Percentiles rank a stretch among this genome's conserved stretches.
Evolutionary conservation across 805 yeast species (phyloP).

Genomic region (Starmera pachycereana): DNA sequence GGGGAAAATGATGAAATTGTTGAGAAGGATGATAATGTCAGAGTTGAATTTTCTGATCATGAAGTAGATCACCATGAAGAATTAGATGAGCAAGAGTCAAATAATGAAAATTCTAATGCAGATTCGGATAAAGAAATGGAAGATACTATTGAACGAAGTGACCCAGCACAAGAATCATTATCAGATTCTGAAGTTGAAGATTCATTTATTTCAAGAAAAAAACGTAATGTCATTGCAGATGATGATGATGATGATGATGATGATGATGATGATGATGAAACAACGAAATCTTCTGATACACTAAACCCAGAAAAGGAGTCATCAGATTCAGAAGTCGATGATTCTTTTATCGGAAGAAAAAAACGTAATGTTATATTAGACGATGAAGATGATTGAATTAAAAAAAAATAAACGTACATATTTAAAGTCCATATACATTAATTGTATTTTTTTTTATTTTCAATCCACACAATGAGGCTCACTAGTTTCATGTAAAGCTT

Average conservation of each 20-base stretch:
- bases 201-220: too few species aligned
- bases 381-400: constrained; percentile 1
- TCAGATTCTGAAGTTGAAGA: too few species aligned
- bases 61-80: background rate
- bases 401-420: background rate
- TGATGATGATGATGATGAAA: too few species aligned
- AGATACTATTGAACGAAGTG: too few species aligned
- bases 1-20: background rate
- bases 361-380: constrained; percentile 1
- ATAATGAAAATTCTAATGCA: too few species aligned
- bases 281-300: too few species aligned
- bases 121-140: too few species aligned
- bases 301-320: too few species aligned
- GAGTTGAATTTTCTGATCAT: background rate
- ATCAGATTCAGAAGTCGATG: background rate
- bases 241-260: too few species aligned
- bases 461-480: constrained; percentile 13
- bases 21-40: background rate
- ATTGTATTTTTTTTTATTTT: background rate
- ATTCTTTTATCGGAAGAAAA: background rate
- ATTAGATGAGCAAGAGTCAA: background rate
- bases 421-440: background rate
- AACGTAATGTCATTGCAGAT: too few species aligned
- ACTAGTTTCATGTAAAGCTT: constrained; percentile 13
- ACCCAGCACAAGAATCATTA: too few species aligned